A percentile compares a stretch with the other conserved stretches of the same genome.
Evolutionary conservation across 495 filamentous ascomycete genomes (phyloP).

Genomic region (Rusavskia elegans): DNA sequence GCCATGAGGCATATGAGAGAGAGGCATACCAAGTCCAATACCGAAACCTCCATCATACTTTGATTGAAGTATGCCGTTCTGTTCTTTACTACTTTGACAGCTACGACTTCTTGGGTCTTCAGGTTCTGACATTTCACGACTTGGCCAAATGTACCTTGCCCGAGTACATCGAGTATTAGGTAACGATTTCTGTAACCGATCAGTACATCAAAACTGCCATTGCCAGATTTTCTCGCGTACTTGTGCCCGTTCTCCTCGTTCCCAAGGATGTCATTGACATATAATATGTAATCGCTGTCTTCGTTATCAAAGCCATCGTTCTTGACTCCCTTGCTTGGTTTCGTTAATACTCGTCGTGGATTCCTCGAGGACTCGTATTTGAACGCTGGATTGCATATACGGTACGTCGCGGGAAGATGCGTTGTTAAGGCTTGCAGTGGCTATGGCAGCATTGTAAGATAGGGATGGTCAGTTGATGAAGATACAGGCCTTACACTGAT

Average conservation of each 20-base stretch:
- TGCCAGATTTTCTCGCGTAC: conserved; percentile 32
- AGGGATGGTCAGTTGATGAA: background rate
- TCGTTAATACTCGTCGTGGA: conserved; percentile 90
- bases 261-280: conserved; percentile 96
- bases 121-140: conserved; percentile 99
- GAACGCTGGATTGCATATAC: conserved; percentile 95
- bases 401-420: conserved; percentile 86
- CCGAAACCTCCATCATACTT: conserved; percentile 99
- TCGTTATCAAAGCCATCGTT: conserved; percentile 99
- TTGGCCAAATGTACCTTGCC: conserved; percentile 98
- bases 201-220: background rate
- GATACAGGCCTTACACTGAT: conserved; percentile 62
- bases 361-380: conserved; percentile 99
- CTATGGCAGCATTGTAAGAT: conserved; percentile 25
- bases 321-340: conserved; percentile 96
- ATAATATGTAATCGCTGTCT: conserved; percentile 97
- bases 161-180: conserved; percentile 92
- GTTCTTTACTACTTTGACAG: conserved; percentile 99
- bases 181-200: conserved; percentile 66
- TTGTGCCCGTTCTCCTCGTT: conserved; percentile 97
- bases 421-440: conserved; percentile 91
- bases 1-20: background rate
- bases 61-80: conserved; percentile 99
- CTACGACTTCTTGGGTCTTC: conserved; percentile 95
- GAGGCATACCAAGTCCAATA: conserved; percentile 71